phyloP scores from a whole-genome alignment of 352 stramenopile species.

The Phytophthora tubulina region DNA sequence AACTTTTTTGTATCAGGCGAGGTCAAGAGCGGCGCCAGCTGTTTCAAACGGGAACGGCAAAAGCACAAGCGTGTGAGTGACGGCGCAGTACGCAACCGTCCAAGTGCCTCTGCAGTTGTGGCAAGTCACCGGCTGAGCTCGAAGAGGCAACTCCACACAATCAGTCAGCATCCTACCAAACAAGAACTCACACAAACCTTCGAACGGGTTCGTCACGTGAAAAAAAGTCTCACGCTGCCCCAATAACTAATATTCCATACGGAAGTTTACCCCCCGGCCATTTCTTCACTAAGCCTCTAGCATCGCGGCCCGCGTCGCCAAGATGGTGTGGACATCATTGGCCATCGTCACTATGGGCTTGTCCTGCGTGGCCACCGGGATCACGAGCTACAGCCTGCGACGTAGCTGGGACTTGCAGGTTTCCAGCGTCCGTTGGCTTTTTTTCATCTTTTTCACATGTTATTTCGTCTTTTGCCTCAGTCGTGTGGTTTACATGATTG shows the following conservation, averaged over 20 bases:
- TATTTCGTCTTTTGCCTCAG: slow-evolving; percentile 46
- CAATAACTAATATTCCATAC: neutral
- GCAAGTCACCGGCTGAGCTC: neutral
- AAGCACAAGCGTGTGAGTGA: slow-evolving; percentile 1
- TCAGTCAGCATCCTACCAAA: slow-evolving; percentile 19
- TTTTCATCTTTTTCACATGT: slow-evolving; percentile 66
- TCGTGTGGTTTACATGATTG: slow-evolving; percentile 52
- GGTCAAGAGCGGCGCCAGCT: slow-evolving; percentile 3
- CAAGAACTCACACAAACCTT: slow-evolving; percentile 28
- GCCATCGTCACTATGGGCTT: slow-evolving; percentile 37
- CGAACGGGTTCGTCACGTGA: slow-evolving; percentile 25
- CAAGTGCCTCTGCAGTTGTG: neutral
- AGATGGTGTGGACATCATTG: slow-evolving; percentile 45
- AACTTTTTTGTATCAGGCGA: neutral
- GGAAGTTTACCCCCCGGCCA: neutral
- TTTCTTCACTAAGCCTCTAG: slow-evolving; percentile 4
- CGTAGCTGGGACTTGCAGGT: slow-evolving; percentile 58
- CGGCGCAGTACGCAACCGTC: neutral
- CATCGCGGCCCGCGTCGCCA: neutral
- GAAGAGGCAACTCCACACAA: neutral
- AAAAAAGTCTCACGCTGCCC: slow-evolving; percentile 18
- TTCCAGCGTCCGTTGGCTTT: slow-evolving; percentile 70
- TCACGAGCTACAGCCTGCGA: slow-evolving; percentile 53
- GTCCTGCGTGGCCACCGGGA: slow-evolving; percentile 50
- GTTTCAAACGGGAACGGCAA: slow-evolving; percentile 2